Base-by-base conservation (phyloP, 2,329 filamentous ascomycete species). In the Hypoxylon sp. region DNA sequence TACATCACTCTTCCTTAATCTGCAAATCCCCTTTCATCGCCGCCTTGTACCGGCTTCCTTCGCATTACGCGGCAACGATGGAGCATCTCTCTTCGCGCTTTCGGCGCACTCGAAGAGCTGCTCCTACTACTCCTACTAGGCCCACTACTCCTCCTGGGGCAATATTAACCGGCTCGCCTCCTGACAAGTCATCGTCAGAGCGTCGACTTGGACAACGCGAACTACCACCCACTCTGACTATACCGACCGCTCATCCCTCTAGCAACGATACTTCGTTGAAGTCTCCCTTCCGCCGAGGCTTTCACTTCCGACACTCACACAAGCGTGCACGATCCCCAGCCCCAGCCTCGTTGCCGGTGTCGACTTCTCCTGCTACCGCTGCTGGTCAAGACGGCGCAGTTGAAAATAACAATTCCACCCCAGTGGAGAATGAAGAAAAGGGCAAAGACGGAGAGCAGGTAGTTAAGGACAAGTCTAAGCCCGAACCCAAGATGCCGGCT, bases 311-410 rank as follows among this genome's bases (percentile, higher is more conserved):
- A 55, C 80, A 81, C 57, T 76, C 81, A 23, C 77, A 80, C 57
- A 85, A 85, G 76, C 82, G 84, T 72, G 81, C 81, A 61, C 79
- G 80, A 54, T 84, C 84, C 16, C 79, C 79, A 7, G 67, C 71
- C 7, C 65, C 74, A 2, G 70, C 69, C 16, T 70, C 72, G 21
- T 61, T 73, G 23, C 65, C 70, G 14, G 56, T 66, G 6, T 70
- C 74, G 5, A 66, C 67, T 45, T 68, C 68, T 7, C 71, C 75
- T 34, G 67, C 75, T 34, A 66, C 71, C 21, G 73, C 79, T 62
- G 77, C 81, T 37, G 75, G 74, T 56, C 79, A 80, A 29, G 78
- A 82, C 67, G 77, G 77, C 39, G 71, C 75, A 53, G 70, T 74
- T 11, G 75, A 75, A 29, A 68, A 65, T 53, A 66, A 73, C 25